phyloP scores from a whole-genome alignment of 805 yeast species.

The Lipomyces spencermartinsiae region DNA sequence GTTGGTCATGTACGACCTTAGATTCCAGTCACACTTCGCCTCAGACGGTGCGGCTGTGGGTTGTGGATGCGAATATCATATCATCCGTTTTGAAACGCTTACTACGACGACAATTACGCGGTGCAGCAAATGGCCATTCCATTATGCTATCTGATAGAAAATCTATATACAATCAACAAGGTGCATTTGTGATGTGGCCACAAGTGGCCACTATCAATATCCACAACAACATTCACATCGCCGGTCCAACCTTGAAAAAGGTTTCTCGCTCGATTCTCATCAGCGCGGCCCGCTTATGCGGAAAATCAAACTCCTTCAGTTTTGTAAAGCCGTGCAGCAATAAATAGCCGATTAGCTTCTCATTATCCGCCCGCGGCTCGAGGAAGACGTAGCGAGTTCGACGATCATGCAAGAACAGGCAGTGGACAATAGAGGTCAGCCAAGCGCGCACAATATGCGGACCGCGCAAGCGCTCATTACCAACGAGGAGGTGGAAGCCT shows the following conservation, averaged over 20 bases:
- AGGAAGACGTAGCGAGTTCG: constrained; percentile 38
- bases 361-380: constrained; percentile 41
- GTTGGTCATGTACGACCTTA: not conserved
- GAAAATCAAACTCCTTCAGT: constrained; percentile 40
- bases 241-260: constrained; percentile 32
- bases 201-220: not conserved
- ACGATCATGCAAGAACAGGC: constrained; percentile 37
- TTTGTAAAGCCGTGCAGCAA: constrained; percentile 32
- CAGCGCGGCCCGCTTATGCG: constrained; percentile 43
- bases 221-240: constrained; percentile 12
- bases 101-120: too few species aligned
- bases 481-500: constrained; percentile 43
- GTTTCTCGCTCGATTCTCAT: constrained; percentile 37
- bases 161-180: too few species aligned
- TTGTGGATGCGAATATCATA: too few species aligned
- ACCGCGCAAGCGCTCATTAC: constrained; percentile 40
- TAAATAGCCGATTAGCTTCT: constrained; percentile 39
- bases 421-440: constrained; percentile 40
- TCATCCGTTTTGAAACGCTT: too few species aligned
- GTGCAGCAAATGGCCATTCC: too few species aligned
- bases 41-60: too few species aligned
- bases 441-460: constrained; percentile 41
- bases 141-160: constrained; percentile 40
- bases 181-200: too few species aligned
- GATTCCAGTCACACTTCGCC: too few species aligned